phyloP scores from a whole-genome alignment of 2,329 filamentous ascomycete species.

The Annulohypoxylon truncatum region DNA sequence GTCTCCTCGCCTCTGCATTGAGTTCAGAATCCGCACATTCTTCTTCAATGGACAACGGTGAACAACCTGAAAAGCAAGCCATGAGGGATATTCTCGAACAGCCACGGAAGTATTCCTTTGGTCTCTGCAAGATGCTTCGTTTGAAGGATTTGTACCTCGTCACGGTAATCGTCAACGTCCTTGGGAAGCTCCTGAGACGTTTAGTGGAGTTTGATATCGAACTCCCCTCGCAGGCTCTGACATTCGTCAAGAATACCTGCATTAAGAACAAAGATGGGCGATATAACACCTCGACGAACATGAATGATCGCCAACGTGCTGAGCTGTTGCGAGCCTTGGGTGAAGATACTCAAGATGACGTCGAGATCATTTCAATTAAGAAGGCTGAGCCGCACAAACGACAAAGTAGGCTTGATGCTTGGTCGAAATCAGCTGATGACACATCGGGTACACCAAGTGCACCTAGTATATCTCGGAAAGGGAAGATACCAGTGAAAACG shows the following conservation, averaged over 20 bases:
- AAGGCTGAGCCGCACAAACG: slow-evolving; percentile 59
- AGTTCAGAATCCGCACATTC: slow-evolving; percentile 48
- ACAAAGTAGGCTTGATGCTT: slow-evolving; percentile 70
- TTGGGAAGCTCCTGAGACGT: slow-evolving; percentile 84
- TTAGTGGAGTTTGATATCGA: slow-evolving; percentile 82
- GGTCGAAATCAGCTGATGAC: slow-evolving; percentile 65
- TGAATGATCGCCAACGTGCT: slow-evolving; percentile 84
- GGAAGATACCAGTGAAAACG: slow-evolving; percentile 47
- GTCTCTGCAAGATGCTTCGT: slow-evolving; percentile 88
- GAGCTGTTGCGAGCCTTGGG: slow-evolving; percentile 76
- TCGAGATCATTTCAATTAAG: slow-evolving; percentile 60
- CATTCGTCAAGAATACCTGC: slow-evolving; percentile 74
- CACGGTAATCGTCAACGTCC: slow-evolving; percentile 81
- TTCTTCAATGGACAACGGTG: slow-evolving; percentile 48
- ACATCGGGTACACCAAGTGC: slow-evolving; percentile 41
- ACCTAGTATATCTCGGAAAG: slow-evolving; percentile 40
- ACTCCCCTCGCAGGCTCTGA: slow-evolving; percentile 69
- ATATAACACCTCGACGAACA: slow-evolving; percentile 77
- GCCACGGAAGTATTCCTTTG: slow-evolving; percentile 71
- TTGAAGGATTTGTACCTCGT: slow-evolving; percentile 89
- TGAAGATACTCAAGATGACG: slow-evolving; percentile 65
- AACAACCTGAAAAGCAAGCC: slow-evolving; percentile 49
- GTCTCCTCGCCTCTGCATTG: slow-evolving; percentile 80
- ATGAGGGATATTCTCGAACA: slow-evolving; percentile 68
- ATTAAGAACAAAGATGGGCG: slow-evolving; percentile 68